phyloP scores from a whole-genome alignment of 2,329 filamentous ascomycete genomes.

The Calonectria montana region DNA sequence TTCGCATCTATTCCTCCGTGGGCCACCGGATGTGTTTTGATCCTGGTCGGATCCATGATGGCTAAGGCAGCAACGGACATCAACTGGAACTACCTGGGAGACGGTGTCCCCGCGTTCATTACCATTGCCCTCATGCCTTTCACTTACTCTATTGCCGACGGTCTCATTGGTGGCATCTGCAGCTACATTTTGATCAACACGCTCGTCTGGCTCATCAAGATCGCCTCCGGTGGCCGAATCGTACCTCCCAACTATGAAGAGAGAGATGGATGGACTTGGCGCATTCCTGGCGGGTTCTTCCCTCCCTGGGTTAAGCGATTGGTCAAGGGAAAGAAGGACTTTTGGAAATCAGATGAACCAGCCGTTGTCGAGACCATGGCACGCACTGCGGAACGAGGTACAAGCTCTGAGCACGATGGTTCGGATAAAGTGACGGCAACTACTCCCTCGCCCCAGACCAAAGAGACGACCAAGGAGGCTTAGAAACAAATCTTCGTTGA shows the following conservation, averaged over 20 bases:
- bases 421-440: conserved; percentile 38
- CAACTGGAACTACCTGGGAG: conserved; percentile 89
- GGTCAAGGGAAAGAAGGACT: conserved; percentile 75
- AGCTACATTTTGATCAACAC: conserved; percentile 83
- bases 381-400: conserved; percentile 29
- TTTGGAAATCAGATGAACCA: conserved; percentile 67
- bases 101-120: conserved; percentile 86
- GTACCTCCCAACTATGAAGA: conserved; percentile 79
- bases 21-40: conserved; percentile 89
- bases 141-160: conserved; percentile 89
- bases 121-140: conserved; percentile 90
- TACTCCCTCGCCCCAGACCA: conserved; percentile 31
- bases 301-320: conserved; percentile 79
- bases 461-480: conserved; percentile 26
- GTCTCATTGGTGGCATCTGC: conserved; percentile 83
- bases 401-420: conserved; percentile 39
- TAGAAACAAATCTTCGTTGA: background rate
- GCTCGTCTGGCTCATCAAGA: conserved; percentile 75
- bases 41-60: conserved; percentile 92
- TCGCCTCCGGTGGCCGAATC: conserved; percentile 74
- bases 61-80: conserved; percentile 81
- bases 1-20: conserved; percentile 90
- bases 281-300: conserved; percentile 78
- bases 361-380: conserved; percentile 30
- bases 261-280: conserved; percentile 85